Percentiles rank a stretch among this genome's conserved stretches.
phyloP scores from a whole-genome alignment of 1,284 basidiomycete genomes.

The Malassezia sympodialis region DNA sequence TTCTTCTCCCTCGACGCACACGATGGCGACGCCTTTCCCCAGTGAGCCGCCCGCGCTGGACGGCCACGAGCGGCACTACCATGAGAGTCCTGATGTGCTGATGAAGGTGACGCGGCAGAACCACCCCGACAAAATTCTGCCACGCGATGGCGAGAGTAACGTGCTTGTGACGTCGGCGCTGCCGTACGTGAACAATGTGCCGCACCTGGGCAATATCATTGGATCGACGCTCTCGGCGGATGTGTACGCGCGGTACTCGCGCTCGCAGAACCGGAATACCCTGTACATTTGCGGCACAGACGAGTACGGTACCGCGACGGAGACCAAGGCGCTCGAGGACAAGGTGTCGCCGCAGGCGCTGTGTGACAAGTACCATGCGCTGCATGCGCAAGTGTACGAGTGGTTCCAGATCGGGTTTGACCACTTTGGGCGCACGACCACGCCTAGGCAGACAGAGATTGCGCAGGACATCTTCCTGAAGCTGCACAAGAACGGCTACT shows the following conservation, averaged over 20 bases:
- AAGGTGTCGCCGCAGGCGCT: slow-evolving; percentile 73
- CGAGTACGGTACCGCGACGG: slow-evolving; percentile 96
- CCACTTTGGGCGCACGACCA: slow-evolving; percentile 90
- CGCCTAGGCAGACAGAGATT: slow-evolving; percentile 69
- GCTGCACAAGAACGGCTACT: slow-evolving; percentile 39
- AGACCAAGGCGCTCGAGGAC: slow-evolving; percentile 93
- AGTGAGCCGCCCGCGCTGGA: slow-evolving; percentile 26
- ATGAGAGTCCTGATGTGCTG: slow-evolving; percentile 26
- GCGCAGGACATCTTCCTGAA: slow-evolving; percentile 47
- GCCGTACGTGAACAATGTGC: slow-evolving; percentile 96
- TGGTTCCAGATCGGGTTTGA: slow-evolving; percentile 92
- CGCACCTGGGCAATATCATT: slow-evolving; percentile 97
- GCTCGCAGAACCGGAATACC: slow-evolving; percentile 53
- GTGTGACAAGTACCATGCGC: slow-evolving; percentile 82
- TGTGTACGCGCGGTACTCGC: slow-evolving; percentile 75
- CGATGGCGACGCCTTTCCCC: slow-evolving; percentile 44
- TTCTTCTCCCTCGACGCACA: slow-evolving; percentile 2
- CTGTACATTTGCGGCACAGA: slow-evolving; percentile 90
- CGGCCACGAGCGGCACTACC: slow-evolving; percentile 21
- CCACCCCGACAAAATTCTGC: slow-evolving; percentile 32
- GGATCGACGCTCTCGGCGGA: slow-evolving; percentile 91
- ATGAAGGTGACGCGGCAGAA: slow-evolving; percentile 35
- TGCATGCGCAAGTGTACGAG: slow-evolving; percentile 86
- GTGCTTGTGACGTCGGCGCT: slow-evolving; percentile 87
- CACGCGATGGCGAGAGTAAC: slow-evolving; percentile 36